Base-by-base conservation (phyloP, 257 asterid genomes). In the Schizonepeta tenuifolia region DNA sequence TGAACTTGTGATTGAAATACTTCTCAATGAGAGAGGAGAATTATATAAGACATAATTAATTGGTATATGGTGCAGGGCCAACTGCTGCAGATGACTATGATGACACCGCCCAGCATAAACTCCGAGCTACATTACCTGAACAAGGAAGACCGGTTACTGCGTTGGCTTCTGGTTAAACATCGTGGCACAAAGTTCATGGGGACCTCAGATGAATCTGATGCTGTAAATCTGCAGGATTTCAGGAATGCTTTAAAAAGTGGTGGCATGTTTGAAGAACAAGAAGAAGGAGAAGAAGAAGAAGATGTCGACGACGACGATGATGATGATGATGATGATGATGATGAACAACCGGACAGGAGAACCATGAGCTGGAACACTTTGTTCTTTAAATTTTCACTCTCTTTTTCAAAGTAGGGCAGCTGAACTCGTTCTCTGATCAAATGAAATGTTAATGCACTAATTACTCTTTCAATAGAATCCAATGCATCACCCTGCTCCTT, bases 21-120 rank as follows among this genome's bases (percentile, higher is more conserved):
- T 14, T 33, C 21, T 60, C 60, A 35, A 17, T 60, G 62, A 26
- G 57, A 2, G 5, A 9, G 33, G 33, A 55, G 14, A 24, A 35
- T 51, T 31, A 24, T 17, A 0, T 18, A 33, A 20, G 70, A 57
- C 13, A 57, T 1, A 74, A 44, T 35, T 53, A 14, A 36, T 76
- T n/a, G 33, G 65, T 28, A 12, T 71, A 57, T 55, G 17, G 9
- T 72, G 46, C 64, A 91, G 95, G 97, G 87, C 58, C 78, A 77
- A 54, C 78, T 89, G 81, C 58, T 83, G 78, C 96, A 91, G 81
- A 81, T 91, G 95, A 89, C 93, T 6, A 75, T 91, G 96, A 91
- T 91, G 96, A 80, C 97, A 26, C 95, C 97, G 3, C 93, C 97
- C 73, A 85, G 83, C 74, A 86, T 91, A 24, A 86, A 86, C 82